phyloP scores from a whole-genome alignment of 2,329 filamentous ascomycete genomes.

The Diaporthe sp. region DNA sequence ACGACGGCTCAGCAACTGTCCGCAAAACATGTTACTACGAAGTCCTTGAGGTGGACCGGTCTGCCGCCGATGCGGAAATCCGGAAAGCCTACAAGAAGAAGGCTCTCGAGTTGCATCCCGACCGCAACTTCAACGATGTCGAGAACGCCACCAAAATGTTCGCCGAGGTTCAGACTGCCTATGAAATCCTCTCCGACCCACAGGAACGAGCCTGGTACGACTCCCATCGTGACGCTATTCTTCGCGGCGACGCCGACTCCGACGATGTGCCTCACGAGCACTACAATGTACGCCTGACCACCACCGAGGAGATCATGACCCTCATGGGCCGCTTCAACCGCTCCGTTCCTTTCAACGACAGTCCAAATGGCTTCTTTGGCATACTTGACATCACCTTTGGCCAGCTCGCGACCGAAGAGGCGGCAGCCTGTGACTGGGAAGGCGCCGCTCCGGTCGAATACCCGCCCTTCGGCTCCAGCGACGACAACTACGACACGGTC shows the following conservation, averaged over 20 bases:
- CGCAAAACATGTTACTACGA: constrained; percentile 87
- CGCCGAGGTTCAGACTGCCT: constrained; percentile 91
- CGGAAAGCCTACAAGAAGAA: constrained; percentile 94
- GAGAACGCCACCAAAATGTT: constrained; percentile 88
- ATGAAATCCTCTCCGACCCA: constrained; percentile 94
- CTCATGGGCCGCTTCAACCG: constrained; percentile 86
- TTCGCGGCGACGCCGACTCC: constrained; percentile 73
- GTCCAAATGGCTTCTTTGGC: constrained; percentile 86
- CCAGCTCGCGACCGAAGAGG: constrained; percentile 84
- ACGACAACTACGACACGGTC: constrained; percentile 80
- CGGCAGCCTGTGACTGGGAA: constrained; percentile 78
- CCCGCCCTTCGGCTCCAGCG: constrained; percentile 84
- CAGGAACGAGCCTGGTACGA: constrained; percentile 99
- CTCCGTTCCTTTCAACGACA: constrained; percentile 83
- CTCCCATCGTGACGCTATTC: constrained; percentile 87
- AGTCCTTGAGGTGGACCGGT: constrained; percentile 78
- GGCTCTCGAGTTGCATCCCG: constrained; percentile 93
- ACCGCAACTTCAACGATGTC: constrained; percentile 90
- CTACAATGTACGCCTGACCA: constrained; percentile 79
- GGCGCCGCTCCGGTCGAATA: constrained; percentile 73
- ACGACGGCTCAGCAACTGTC: constrained; percentile 43
- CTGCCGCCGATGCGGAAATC: constrained; percentile 89
- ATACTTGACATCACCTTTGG: constrained; percentile 83
- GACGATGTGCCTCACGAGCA: constrained; percentile 51
- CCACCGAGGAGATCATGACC: constrained; percentile 81